Evolutionary conservation across 164 flowering plant species (phyloP).

Genomic region (Akebia trifoliata): DNA sequence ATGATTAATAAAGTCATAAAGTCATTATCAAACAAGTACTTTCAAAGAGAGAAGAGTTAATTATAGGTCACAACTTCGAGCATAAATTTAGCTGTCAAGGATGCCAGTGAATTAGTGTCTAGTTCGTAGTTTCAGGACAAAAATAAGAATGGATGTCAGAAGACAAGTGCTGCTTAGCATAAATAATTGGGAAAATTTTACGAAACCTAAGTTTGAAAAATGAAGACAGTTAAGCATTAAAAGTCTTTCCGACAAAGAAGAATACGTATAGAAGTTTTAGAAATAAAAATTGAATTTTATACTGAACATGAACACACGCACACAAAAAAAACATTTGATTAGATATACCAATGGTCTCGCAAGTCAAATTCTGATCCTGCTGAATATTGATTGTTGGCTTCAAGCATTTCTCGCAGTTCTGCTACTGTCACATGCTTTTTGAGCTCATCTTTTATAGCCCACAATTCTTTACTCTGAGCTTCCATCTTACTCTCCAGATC

Average conservation of each 20-base stretch:
- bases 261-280: too few species aligned
- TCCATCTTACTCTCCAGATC: constrained; percentile 48
- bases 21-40: too few species aligned
- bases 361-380: constrained; percentile 85
- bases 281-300: too few species aligned
- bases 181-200: background rate
- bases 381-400: constrained; percentile 68
- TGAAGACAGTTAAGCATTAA: background rate
- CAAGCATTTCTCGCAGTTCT: constrained; percentile 91
- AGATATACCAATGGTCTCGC: constrained; percentile 78
- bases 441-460: constrained; percentile 85
- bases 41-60: too few species aligned
- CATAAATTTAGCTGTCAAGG: background rate
- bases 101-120: background rate
- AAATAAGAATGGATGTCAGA: background rate
- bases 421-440: constrained; percentile 66
- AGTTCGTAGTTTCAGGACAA: background rate
- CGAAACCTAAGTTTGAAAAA: background rate
- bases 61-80: too few species aligned
- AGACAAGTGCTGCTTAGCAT: background rate
- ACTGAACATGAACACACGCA: background rate
- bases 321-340: background rate
- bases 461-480: constrained; percentile 60
- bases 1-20: too few species aligned
- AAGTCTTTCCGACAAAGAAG: background rate